Conservation (phyloP, 148 eudicot genomes). For the Spergularia bocconei region DNA sequence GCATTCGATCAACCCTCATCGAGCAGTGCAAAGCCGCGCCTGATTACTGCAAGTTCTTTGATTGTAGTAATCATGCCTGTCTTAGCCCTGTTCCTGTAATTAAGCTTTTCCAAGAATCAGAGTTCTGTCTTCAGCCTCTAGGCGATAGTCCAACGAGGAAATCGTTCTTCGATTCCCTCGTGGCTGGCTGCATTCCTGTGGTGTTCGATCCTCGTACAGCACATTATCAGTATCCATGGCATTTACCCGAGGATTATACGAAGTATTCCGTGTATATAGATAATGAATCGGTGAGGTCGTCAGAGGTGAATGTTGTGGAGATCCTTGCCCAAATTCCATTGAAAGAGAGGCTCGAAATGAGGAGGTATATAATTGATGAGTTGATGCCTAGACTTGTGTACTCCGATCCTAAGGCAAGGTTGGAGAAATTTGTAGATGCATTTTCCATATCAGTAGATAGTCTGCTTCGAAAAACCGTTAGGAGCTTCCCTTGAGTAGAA, state of each 20-base stretch:
- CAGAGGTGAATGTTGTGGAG: conserved; percentile 52
- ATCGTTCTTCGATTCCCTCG: conserved; percentile 67
- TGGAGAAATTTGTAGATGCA: conserved; percentile 65
- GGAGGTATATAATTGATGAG: conserved; percentile 61
- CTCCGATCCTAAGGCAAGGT: conserved; percentile 49
- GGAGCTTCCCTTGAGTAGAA: conserved; percentile 25
- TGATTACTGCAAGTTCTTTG: conserved; percentile 35
- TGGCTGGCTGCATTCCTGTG: conserved; percentile 80
- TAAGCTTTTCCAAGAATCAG: conserved; percentile 55
- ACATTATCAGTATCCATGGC: conserved; percentile 84
- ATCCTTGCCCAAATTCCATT: conserved; percentile 39
- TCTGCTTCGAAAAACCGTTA: conserved; percentile 43
- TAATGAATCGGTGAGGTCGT: conserved; percentile 44
- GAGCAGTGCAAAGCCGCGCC: conserved; percentile 43
- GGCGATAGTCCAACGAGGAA: conserved; percentile 83
- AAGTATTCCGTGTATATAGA: conserved; percentile 62
- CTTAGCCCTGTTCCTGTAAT: conserved; percentile 38
- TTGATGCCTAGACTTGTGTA: conserved; percentile 67
- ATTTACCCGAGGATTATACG: conserved; percentile 51
- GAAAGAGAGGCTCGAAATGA: conserved; percentile 58
- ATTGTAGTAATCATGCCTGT: conserved; percentile 42
- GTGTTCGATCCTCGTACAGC: conserved; percentile 64
- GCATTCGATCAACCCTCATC: conserved; percentile 57
- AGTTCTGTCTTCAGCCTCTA: conserved; percentile 76
- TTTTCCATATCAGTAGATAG: conserved; percentile 52